phyloP scores from a whole-genome alignment of 2,329 filamentous ascomycete genomes.

The Penicillium sclerotiorum region DNA sequence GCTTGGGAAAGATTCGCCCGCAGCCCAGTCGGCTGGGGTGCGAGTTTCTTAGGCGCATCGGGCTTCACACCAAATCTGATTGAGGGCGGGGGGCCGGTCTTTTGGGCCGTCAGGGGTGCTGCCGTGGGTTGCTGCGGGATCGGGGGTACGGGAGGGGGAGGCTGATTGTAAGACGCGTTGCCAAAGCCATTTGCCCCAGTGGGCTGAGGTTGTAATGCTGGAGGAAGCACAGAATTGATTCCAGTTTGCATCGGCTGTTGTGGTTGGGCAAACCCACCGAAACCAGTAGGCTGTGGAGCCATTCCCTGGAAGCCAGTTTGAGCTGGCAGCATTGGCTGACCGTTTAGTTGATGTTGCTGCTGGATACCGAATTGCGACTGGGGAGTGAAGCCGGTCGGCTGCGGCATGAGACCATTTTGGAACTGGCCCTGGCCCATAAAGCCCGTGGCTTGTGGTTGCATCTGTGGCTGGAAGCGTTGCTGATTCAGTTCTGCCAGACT shows the following conservation, averaged over 20 bases:
- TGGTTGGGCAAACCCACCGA: conserved; percentile 50
- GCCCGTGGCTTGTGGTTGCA: conserved; percentile 67
- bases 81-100: conserved; percentile 82
- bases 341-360: conserved; percentile 42
- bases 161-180: conserved; percentile 50
- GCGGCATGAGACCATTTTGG: conserved; percentile 44
- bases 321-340: conserved; percentile 32
- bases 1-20: conserved; percentile 91
- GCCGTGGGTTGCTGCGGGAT: conserved; percentile 61
- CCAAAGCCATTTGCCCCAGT: conserved; percentile 56
- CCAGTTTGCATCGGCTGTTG: conserved; percentile 55
- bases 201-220: conserved; percentile 54
- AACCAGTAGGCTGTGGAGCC: conserved; percentile 58
- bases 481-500: conserved; percentile 74
- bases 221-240: conserved; percentile 57
- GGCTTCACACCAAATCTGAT: conserved; percentile 82
- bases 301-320: conserved; percentile 48
- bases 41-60: conserved; percentile 72
- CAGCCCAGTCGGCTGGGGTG: conserved; percentile 82
- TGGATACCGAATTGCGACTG: conserved; percentile 50
- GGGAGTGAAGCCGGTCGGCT: conserved; percentile 51
- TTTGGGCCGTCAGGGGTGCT: conserved; percentile 71
- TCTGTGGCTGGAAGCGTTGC: conserved; percentile 61
- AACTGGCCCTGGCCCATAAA: conserved; percentile 51
- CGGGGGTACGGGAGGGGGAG: conserved; percentile 57